phyloP scores from a whole-genome alignment of 192 early-diverging fungal genomes.

The Backusella liffmaniae region DNA sequence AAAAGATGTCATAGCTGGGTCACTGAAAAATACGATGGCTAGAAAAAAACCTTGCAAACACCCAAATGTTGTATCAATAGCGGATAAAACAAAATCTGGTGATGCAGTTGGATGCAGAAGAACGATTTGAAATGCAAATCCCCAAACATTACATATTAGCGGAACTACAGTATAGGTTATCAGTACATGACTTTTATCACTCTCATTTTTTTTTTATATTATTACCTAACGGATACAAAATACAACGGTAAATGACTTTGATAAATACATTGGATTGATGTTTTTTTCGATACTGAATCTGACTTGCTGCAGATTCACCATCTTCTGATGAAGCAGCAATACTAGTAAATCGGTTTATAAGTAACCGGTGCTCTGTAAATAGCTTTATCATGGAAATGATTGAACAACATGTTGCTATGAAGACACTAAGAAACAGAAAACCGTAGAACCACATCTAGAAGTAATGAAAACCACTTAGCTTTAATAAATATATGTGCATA shows the following conservation, averaged over 20 bases:
- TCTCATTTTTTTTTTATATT: not conserved
- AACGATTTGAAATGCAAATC: constrained; percentile 1
- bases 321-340: not conserved
- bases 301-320: not conserved
- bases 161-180: not conserved
- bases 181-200: not conserved
- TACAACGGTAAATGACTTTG: not conserved
- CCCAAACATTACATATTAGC: not conserved
- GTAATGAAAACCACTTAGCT: not conserved
- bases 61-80: not conserved
- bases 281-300: not conserved
- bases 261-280: not conserved
- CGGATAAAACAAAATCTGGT: not conserved
- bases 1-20: not conserved
- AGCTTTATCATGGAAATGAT: not conserved
- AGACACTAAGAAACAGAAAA: not conserved
- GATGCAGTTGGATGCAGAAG: not conserved
- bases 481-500: not conserved
- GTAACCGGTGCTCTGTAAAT: not conserved
- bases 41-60: not conserved
- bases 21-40: not conserved
- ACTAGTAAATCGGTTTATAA: not conserved
- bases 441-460: not conserved
- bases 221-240: not conserved
- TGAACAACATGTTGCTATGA: not conserved